phyloP scores from a whole-genome alignment of 169 alveolate genomes.

The Plasmodium adleri region DNA sequence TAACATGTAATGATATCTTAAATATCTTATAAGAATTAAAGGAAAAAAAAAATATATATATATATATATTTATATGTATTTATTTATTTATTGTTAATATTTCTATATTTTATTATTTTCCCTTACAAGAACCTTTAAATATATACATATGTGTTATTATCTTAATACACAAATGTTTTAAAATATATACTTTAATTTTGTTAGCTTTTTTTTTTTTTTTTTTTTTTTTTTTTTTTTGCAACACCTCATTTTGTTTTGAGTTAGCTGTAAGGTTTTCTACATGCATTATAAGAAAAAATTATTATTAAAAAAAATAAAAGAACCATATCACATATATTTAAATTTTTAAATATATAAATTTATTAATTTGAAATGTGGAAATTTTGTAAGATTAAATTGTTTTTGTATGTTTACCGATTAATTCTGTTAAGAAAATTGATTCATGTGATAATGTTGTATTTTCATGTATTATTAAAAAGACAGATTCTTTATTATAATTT shows the following conservation, averaged over 20 bases:
- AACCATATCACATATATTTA: constrained; percentile 1
- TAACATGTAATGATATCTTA: not conserved
- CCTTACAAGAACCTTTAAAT: not conserved
- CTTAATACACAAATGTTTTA: constrained; percentile 5
- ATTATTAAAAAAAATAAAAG: not conserved
- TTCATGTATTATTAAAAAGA: too few relatives aligned
- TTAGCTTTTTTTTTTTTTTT: constrained; percentile 29
- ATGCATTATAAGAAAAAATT: constrained; percentile 3
- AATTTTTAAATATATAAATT: not conserved
- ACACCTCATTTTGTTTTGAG: not conserved
- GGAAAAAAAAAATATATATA: not conserved
- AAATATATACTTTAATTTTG: not conserved
- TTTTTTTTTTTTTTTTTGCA: constrained; percentile 9
- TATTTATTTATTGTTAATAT: not conserved
- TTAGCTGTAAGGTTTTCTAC: too few relatives aligned
- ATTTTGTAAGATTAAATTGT: not conserved
- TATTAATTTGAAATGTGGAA: not conserved
- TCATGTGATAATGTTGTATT: too few relatives aligned
- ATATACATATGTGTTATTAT: not conserved
- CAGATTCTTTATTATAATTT: too few relatives aligned
- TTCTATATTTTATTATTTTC: not conserved
- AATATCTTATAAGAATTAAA: not conserved
- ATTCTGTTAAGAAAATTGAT: constrained; percentile 2
- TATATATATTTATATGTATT: not conserved
- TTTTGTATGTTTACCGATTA: not conserved